Conservation (phyloP, 768 basidiomycete genomes). For the Porpolomopsis calyptriformis region DNA sequence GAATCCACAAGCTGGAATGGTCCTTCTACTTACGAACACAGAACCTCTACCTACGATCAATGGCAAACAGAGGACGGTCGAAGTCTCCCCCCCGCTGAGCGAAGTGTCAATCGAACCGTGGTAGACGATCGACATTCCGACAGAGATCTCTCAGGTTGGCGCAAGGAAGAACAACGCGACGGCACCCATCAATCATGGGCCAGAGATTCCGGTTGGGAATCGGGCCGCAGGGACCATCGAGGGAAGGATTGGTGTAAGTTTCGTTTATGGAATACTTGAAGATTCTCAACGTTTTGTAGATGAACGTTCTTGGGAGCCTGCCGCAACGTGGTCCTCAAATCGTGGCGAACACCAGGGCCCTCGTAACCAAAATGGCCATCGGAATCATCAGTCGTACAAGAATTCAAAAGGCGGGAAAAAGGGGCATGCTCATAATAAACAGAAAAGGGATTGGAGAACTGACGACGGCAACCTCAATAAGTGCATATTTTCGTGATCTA, state of each 20-base stretch:
- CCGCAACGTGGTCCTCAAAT: conserved; percentile 50
- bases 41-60: conserved; percentile 29
- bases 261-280: conserved; percentile 21
- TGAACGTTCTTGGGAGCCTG: conserved; percentile 66
- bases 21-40: conserved; percentile 29
- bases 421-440: conserved; percentile 25
- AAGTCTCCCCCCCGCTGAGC: conserved; percentile 28
- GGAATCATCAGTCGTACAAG: conserved; percentile 15
- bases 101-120: conserved; percentile 20
- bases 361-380: conserved; percentile 17
- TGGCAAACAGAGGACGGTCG: conserved; percentile 35
- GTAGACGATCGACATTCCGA: conserved; percentile 19
- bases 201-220: conserved; percentile 45
- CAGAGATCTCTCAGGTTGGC: conserved; percentile 27
- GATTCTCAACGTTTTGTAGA: conserved; percentile 24
- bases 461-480: conserved; percentile 69
- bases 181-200: conserved; percentile 28
- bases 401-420: conserved; percentile 23
- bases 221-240: conserved; percentile 22
- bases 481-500: conserved; percentile 30
- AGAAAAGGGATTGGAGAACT: conserved; percentile 39
- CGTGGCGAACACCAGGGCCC: conserved; percentile 31
- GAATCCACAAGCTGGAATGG: conserved; percentile 36
- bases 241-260: conserved; percentile 27
- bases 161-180: conserved; percentile 30